Base-by-base conservation (phyloP, 2,329 filamentous ascomycete species). In the Aspergillus sp. region DNA sequence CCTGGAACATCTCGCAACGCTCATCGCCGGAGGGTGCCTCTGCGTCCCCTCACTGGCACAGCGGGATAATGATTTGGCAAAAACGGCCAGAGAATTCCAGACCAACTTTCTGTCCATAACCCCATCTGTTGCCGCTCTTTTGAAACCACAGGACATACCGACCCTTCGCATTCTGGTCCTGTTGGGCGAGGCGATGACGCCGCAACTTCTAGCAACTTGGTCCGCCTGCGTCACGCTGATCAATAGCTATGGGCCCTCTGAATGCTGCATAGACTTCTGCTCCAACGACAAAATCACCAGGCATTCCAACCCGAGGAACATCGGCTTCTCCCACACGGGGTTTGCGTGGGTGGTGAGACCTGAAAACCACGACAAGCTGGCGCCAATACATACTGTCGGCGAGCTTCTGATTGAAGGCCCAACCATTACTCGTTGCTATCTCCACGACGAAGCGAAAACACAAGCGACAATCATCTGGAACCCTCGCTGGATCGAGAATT, bases 1-100 rank as follows among this genome's bases (percentile, higher is more conserved):
- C 24, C 66, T 75, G 3, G 81, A 83, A n/a, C 63, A 74, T 4
- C 15, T 61, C 1, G 4, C 27, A 2, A 20, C 53, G 3, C 47
- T 61, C 9, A 4, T 59, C 1, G 19, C n/a, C 8, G 61, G 61
- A 6, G 59, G 17, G 4, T 58, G 56, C 12, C 6, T 63, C 13
- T 63, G 61, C 49, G 47, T 61, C 2, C 49, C 54, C 12, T 51
- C 54, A 13, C 13, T 12, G 57, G 51, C 1, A 22, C 22, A 1
- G 54, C 61, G 9, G 54, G 33, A 37, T 37, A 37, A 37, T 37
- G 33, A 37, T 37, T 13, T 37, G 33, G 33, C 33, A 7, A 7
- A 37, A 37, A 37, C 33, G 13, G 33, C 13, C 33, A 37, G 33
- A 37, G 33, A 37, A 7, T 37, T 37, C 13, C 33, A 37, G 7